Conservation (phyloP, 495 filamentous ascomycete species). For the Aspergillus haitiensis region DNA sequence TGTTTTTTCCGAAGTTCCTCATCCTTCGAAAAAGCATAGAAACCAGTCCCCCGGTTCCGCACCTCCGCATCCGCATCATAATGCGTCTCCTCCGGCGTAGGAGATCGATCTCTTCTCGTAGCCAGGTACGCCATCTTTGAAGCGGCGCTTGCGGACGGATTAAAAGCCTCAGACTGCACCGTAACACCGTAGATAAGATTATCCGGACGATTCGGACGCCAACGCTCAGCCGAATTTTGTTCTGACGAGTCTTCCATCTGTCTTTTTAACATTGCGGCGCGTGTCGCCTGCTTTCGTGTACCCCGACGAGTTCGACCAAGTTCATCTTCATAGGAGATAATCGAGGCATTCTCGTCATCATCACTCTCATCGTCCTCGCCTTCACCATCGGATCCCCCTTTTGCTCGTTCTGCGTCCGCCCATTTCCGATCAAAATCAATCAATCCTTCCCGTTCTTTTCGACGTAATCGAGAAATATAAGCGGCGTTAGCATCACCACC, state of each 20-base stretch:
- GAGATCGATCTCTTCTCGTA: conserved; percentile 65
- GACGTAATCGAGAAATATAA: conserved; percentile 35
- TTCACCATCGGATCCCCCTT: conserved; percentile 17
- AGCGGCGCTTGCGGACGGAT: conserved; percentile 59
- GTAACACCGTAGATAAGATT: conserved; percentile 82
- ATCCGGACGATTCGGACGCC: conserved; percentile 61
- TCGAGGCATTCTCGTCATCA: conserved; percentile 50
- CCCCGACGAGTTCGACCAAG: conserved; percentile 75
- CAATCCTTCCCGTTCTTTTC: conserved; percentile 54
- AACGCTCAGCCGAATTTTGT: conserved; percentile 48
- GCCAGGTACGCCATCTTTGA: conserved; percentile 72
- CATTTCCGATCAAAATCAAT: conserved; percentile 96
- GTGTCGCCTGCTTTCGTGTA: conserved; percentile 62
- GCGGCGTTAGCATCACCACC: neutral
- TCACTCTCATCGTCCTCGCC: conserved; percentile 37
- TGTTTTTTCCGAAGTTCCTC: conserved; percentile 62
- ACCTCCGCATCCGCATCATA: conserved; percentile 84
- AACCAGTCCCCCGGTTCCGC: conserved; percentile 83
- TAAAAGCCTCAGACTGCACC: conserved; percentile 78
- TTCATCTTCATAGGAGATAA: conserved; percentile 84
- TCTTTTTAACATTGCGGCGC: conserved; percentile 54
- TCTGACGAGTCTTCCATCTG: conserved; percentile 26
- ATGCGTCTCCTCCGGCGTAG: conserved; percentile 74
- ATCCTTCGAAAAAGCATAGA: conserved; percentile 80
- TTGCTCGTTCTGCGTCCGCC: conserved; percentile 62